These are phyloP conservation scores for Eustoma russellianum DNA, from an alignment of 257 asterid genomes.

Conservation along the genomic window DNA sequence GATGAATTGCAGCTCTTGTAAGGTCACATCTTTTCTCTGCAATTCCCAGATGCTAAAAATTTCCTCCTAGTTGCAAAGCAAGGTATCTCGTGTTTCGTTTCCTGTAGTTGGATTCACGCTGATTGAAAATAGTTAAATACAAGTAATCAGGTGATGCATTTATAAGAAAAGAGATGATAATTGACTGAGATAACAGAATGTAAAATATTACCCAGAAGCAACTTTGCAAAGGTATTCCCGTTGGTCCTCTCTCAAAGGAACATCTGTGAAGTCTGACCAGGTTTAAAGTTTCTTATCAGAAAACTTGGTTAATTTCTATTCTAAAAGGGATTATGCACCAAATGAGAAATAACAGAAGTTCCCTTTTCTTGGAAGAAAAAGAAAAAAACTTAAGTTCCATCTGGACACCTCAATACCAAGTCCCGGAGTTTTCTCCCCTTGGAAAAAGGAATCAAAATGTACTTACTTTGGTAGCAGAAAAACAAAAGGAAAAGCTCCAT, in stretches of 20 bases:
- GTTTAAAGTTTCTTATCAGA: not conserved
- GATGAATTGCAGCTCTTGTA: too few species aligned
- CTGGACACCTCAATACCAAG: too few species aligned
- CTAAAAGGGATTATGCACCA: not conserved
- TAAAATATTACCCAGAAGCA: conserved; percentile 61
- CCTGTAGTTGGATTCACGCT: conserved; percentile 79
- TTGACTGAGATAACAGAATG: not conserved
- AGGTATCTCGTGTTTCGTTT: conserved; percentile 80
- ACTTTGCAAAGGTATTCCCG: conserved; percentile 75
- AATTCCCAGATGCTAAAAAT: too few species aligned
- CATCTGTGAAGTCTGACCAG: conserved; percentile 83
- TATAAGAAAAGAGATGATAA: not conserved
- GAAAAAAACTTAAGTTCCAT: not conserved
- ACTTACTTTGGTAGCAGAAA: not conserved
- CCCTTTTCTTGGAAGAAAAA: not conserved
- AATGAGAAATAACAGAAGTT: not conserved
- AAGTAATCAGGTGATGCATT: not conserved
- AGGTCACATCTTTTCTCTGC: too few species aligned
- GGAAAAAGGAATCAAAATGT: too few species aligned
- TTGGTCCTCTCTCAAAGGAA: conserved; percentile 93
- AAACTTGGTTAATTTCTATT: not conserved
- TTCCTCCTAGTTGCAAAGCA: conserved; percentile 49
- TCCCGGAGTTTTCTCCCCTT: too few species aligned
- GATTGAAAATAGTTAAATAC: conserved; percentile 6
- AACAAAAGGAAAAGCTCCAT: not conserved